phyloP scores from a whole-genome alignment of 768 basidiomycete species.

The Crucibulum laeve region DNA sequence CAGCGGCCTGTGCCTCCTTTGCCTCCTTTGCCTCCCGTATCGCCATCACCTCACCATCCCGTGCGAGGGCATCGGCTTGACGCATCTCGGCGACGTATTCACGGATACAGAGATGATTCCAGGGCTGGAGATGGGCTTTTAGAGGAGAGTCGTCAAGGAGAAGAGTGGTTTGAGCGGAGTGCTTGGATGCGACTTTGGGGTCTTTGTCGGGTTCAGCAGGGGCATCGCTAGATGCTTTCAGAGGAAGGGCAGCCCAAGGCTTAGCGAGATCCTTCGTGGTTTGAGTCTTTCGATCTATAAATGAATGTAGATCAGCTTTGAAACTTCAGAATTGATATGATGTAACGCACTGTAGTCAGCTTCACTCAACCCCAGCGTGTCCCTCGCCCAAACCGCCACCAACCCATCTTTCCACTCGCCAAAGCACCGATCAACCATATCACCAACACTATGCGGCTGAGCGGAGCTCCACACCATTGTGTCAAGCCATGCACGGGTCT shows the following conservation, averaged over 20 bases:
- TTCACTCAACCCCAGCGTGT: constrained; percentile 63
- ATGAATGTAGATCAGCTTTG: background rate
- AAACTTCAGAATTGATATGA: constrained; percentile 2
- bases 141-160: constrained; percentile 53
- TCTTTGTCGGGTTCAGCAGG: background rate
- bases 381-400: constrained; percentile 74
- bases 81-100: constrained; percentile 57
- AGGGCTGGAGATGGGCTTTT: constrained; percentile 66
- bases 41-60: constrained; percentile 2
- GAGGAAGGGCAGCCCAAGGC: constrained; percentile 47
- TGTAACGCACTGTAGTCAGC: constrained; percentile 60
- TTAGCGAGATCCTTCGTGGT: constrained; percentile 77
- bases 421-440: constrained; percentile 70
- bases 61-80: constrained; percentile 18
- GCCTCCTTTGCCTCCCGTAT: constrained; percentile 1
- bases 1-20: constrained; percentile 1
- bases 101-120: constrained; percentile 73
- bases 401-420: constrained; percentile 35
- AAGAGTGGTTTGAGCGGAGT: constrained; percentile 42
- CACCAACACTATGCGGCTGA: constrained; percentile 70
- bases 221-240: background rate
- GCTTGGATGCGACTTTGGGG: constrained; percentile 10
- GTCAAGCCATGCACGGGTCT: constrained; percentile 66
- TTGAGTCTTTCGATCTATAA: constrained; percentile 35
- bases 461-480: constrained; percentile 90